Evolutionary conservation across 441 rosid genomes (phyloP), one percentile per base, ranked within the genome.

Genomic region (Populus trichocarpa): DNA sequence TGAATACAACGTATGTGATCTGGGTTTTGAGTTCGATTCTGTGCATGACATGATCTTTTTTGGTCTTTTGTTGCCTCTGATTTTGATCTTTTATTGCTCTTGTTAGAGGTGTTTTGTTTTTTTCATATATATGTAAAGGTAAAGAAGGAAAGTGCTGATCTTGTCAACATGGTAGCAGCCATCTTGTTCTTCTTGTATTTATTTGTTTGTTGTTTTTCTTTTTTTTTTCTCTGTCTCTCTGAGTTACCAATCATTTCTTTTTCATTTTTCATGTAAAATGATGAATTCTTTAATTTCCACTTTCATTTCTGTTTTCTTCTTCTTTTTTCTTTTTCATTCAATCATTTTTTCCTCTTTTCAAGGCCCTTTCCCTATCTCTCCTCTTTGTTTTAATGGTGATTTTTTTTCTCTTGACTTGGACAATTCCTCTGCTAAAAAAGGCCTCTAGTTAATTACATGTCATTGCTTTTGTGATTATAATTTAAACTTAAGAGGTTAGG

Each of bases 1-100:
- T 74, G 92, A 89, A 79, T 94, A 96, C 85, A 81, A 81, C 84
- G 97, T 93, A 74, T 26, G 65, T 33, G 46, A 14, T 67, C 14
- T 25, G 5, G 32, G 33, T 3, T 28, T 67, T 25, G 70, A 32
- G 33, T n/a, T 67, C 8, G 4, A 14, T 68, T 35, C 32, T 46
- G 3, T 3, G n/a, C 7, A 0, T 72, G 26, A 26, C 23, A 5
- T 38, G 20, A 33, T 23, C 26, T 20, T 57, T 69, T 32, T 35
- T 67, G 30, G 1, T 71, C 20, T 46, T 26, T 26, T 26, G 28
- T 26, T 26, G 28, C 28, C 28, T 26, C 28, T 26, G 28, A 26
- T 26, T 26, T 63, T 65, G 28, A 32, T 53, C 63, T 26, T 13
- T 38, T 72, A 23, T 23, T 5, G 25, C 20, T 18, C 16, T 35